phyloP scores from a whole-genome alignment of 306 rosid genomes.

The Prosopis cineraria region DNA sequence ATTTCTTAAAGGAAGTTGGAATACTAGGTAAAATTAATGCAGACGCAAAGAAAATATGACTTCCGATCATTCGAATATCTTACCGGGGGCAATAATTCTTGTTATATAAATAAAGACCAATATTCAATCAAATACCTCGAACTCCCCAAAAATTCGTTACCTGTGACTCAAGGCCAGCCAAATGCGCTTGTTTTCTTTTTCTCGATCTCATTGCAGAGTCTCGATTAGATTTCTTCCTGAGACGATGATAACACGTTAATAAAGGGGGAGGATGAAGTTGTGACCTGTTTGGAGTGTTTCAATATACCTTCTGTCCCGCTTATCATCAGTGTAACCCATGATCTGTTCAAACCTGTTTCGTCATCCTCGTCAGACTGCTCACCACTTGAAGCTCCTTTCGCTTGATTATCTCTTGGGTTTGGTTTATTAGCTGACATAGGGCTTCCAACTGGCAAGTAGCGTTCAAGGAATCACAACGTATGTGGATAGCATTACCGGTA shows the following conservation, averaged over 20 bases:
- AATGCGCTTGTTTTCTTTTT: conserved; percentile 74
- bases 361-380: conserved; percentile 84
- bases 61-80: background rate
- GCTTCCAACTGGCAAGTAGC: conserved; percentile 81
- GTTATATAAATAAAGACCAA: background rate
- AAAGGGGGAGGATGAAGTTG: background rate
- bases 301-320: conserved; percentile 72
- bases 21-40: background rate
- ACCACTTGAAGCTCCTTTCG: conserved; percentile 64
- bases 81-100: background rate
- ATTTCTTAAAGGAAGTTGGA: background rate
- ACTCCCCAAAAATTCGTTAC: conserved; percentile 38
- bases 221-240: conserved; percentile 80
- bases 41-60: conserved; percentile 1
- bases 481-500: conserved; percentile 38
- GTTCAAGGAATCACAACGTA: background rate
- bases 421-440: conserved; percentile 71
- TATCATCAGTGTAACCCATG: conserved; percentile 50
- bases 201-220: conserved; percentile 91
- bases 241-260: conserved; percentile 20
- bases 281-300: background rate
- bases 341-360: conserved; percentile 72
- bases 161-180: conserved; percentile 74
- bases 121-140: background rate
- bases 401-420: conserved; percentile 46